phyloP scores from a whole-genome alignment of 1,139 yeast genomes.

The Yamadazyma dushanensis region DNA sequence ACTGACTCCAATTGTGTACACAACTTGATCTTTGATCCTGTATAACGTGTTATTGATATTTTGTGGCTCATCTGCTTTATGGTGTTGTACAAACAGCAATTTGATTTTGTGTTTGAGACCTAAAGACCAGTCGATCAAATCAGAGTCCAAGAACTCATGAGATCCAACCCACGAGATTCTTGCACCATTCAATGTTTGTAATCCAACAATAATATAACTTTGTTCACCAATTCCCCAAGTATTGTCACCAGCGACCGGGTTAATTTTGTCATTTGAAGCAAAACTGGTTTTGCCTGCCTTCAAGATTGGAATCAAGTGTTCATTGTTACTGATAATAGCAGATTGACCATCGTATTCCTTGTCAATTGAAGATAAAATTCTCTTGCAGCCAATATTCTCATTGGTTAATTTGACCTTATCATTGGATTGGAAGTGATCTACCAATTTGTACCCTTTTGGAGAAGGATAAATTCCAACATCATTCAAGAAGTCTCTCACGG shows the following conservation, averaged over 20 bases:
- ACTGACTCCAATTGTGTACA: conserved; percentile 65
- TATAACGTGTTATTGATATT: conserved; percentile 49
- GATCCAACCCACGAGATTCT: conserved; percentile 84
- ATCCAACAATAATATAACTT: conserved; percentile 72
- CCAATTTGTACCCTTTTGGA: conserved; percentile 66
- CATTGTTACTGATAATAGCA: conserved; percentile 49
- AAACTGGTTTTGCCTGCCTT: conserved; percentile 70
- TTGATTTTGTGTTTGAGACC: conserved; percentile 67
- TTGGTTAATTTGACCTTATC: conserved; percentile 23
- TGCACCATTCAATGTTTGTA: conserved; percentile 80
- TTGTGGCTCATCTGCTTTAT: conserved; percentile 47
- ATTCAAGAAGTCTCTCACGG: conserved; percentile 64
- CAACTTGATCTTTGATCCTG: conserved; percentile 70
- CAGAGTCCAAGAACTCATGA: conserved; percentile 51
- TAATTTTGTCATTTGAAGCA: conserved; percentile 41
- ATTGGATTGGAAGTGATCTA: conserved; percentile 61
- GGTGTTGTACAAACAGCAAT: conserved; percentile 52
- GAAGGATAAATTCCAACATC: conserved; percentile 85
- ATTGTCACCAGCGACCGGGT: conserved; percentile 44
- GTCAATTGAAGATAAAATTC: conserved; percentile 22
- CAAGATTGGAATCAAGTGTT: conserved; percentile 68
- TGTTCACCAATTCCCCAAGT: conserved; percentile 85
- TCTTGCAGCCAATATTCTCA: conserved; percentile 24
- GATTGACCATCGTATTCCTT: conserved; percentile 38
- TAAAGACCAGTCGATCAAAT: conserved; percentile 70